Evolutionary conservation across 768 basidiomycete species (phyloP), one percentile per base, ranked within the genome.

Genomic region (Stropharia rugosoannulata): DNA sequence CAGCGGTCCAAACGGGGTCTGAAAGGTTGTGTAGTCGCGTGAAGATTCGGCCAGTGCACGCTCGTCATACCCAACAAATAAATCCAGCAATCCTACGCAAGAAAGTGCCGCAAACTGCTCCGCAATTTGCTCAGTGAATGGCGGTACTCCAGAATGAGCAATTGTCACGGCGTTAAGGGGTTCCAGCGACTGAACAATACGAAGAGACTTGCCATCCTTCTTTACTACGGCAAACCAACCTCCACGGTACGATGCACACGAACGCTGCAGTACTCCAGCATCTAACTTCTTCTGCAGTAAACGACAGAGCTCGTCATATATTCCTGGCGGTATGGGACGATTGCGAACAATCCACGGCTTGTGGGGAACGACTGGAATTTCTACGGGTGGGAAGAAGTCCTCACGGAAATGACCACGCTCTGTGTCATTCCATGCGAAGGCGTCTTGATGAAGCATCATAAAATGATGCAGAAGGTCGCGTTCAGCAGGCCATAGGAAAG

Each of bases 21-120:
- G 68, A 59, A 80, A 80, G 0, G 73, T 75, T 0, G 76, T 80
- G 5, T 73, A 60, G 36, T 79, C 72, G 6, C 66, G 51, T 0
- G 69, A 77, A 3, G 57, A 51, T n/a, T 61, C 60, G 11, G 65
- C 58, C 2, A 56, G 41, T 16, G 42, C 27, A 5, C 49, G 0
- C 19, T 73, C 67, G 52, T 78, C 70, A 56, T 70, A 76, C 37
- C 72, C 72, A 0, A 72, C 65, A 51, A 65, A 72, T 4, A 75
- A 52, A 42, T 75, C 72, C 6, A 73, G 51, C 29, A 69, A 66
- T 1, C 57, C 67, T 12, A 60, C 56, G 55, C 69, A 70, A 11
- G 62, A 35, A 0, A 62, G 61, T 13, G 74, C 72, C 0, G 66
- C 64, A 45, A 74, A 76, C 1, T 60, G 49, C 40, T 73, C 71